These are phyloP conservation scores for Chlorophyllum brunneum DNA, from an alignment of 768 basidiomycete genomes.

Conservation along the genomic window DNA sequence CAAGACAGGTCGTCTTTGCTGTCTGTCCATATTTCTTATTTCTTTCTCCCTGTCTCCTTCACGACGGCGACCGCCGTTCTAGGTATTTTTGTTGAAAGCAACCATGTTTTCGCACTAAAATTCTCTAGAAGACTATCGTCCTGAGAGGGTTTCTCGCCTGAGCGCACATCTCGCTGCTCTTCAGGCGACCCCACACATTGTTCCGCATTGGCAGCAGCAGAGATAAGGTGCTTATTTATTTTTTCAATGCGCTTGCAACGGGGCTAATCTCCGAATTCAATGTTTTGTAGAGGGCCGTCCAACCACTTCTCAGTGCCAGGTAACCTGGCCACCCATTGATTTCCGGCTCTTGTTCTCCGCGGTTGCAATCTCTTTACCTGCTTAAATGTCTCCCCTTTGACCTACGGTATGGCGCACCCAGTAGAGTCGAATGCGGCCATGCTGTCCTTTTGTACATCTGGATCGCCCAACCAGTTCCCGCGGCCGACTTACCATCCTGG, in stretches of 20 bases:
- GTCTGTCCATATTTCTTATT: not conserved
- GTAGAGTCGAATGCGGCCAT: constrained; percentile 3
- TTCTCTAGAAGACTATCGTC: constrained; percentile 5
- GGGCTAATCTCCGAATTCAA: constrained; percentile 1
- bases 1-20: not conserved
- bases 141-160: not conserved
- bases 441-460: not conserved
- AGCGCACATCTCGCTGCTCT: constrained; percentile 2
- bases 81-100: constrained; percentile 9
- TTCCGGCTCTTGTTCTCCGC: not conserved
- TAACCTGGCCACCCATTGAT: not conserved
- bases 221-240: not conserved
- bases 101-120: constrained; percentile 8
- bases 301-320: not conserved
- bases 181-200: constrained; percentile 3
- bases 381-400: constrained; percentile 6
- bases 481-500: constrained; percentile 1
- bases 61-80: constrained; percentile 8
- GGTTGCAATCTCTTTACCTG: not conserved
- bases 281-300: not conserved
- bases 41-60: not conserved
- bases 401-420: not conserved
- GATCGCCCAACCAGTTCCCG: not conserved
- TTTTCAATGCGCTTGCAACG: not conserved
- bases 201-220: not conserved